phyloP scores from a whole-genome alignment of 179 eudicot species.

The Nepenthes alata region DNA sequence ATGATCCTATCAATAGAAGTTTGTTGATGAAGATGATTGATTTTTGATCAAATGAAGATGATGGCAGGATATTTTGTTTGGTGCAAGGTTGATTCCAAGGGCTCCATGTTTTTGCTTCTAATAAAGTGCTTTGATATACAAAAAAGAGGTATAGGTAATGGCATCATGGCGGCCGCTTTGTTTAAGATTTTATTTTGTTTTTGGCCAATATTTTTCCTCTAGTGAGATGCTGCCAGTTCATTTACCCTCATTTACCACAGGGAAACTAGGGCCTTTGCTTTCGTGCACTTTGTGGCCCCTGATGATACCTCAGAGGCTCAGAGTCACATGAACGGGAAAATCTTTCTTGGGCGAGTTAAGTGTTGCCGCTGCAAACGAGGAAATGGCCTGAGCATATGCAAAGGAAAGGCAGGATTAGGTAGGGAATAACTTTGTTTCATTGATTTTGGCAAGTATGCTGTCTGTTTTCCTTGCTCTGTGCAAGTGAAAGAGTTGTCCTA shows the following conservation, averaged over 20 bases:
- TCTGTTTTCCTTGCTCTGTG: no score
- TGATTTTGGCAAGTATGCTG: no score
- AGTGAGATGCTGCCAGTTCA: neutral
- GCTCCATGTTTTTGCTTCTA: conserved; percentile 24
- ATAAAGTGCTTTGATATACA: conserved; percentile 21
- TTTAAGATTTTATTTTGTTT: conserved; percentile 1
- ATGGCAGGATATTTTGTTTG: conserved; percentile 33
- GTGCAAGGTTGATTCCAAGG: conserved; percentile 43
- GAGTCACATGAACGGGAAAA: conserved; percentile 52
- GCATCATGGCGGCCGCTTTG: neutral
- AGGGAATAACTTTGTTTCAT: no score
- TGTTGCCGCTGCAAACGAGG: conserved; percentile 61
- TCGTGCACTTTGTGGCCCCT: conserved; percentile 64
- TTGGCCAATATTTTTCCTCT: neutral
- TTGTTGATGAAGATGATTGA: conserved; percentile 32
- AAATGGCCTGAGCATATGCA: conserved; percentile 75
- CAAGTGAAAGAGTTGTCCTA: no score
- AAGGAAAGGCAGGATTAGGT: conserved; percentile 26
- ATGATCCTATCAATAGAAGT: conserved; percentile 25
- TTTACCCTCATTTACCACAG: conserved; percentile 13
- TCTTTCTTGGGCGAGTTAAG: conserved; percentile 65
- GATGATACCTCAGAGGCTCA: conserved; percentile 69
- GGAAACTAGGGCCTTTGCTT: conserved; percentile 76
- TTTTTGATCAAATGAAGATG: conserved; percentile 34
- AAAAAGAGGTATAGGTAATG: conserved; percentile 23